Percentiles rank a stretch among this genome's conserved stretches.
These are phyloP conservation scores for Endothia cerciana DNA, from an alignment of 2,329 filamentous ascomycete genomes.

Conservation along the genomic window DNA sequence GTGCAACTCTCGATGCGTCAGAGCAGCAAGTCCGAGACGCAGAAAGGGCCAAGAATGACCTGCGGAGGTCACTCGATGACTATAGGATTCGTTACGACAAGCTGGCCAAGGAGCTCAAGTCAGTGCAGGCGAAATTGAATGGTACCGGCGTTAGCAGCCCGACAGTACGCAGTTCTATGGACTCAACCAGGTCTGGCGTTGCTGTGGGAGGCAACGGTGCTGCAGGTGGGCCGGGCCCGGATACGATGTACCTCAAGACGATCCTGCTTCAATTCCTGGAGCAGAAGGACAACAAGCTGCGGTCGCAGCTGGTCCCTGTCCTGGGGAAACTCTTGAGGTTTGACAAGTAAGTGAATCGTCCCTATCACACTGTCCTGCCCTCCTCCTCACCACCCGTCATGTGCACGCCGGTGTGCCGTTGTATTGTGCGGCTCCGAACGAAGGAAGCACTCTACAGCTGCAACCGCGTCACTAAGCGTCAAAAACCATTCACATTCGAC, in stretches of 20 bases:
- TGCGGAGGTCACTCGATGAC: slow-evolving; percentile 78
- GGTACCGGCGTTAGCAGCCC: slow-evolving; percentile 39
- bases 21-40: slow-evolving; percentile 83
- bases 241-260: slow-evolving; percentile 75
- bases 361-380: neutral
- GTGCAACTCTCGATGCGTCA: slow-evolving; percentile 81
- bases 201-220: slow-evolving; percentile 32
- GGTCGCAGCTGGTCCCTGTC: slow-evolving; percentile 77
- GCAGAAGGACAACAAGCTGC: slow-evolving; percentile 76
- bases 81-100: slow-evolving; percentile 78
- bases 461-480: no score
- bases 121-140: slow-evolving; percentile 51
- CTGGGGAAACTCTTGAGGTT: slow-evolving; percentile 77
- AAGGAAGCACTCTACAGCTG: no score
- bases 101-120: slow-evolving; percentile 68
- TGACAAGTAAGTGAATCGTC: slow-evolving; percentile 63
- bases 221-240: slow-evolving; percentile 39
- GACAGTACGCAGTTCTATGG: slow-evolving; percentile 46
- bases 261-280: slow-evolving; percentile 81
- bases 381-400: neutral
- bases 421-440: neutral
- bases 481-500: no score
- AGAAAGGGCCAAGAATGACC: slow-evolving; percentile 78
- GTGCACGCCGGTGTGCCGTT: neutral
- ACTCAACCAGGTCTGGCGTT: slow-evolving; percentile 50